Evolutionary conservation across 768 basidiomycete species (phyloP).

Genomic region (Tricholoma terreum): DNA sequence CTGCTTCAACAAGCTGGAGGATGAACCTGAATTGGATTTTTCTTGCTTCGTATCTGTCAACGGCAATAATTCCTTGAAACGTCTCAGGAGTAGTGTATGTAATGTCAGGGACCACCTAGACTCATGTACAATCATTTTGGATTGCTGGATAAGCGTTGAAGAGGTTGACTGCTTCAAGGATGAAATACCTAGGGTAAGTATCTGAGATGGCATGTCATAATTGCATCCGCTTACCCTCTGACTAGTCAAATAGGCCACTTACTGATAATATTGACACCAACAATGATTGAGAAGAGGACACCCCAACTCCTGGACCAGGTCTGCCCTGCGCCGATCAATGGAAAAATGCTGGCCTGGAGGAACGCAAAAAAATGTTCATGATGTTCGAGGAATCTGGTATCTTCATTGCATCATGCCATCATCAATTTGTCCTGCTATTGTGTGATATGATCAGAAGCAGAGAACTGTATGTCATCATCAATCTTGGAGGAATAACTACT

Average conservation of each 20-base stretch:
- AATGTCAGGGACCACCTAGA: neutral
- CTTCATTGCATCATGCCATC: slow-evolving; percentile 32
- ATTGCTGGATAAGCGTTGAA: neutral
- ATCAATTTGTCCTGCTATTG: slow-evolving; percentile 27
- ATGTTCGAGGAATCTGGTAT: slow-evolving; percentile 37
- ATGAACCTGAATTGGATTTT: neutral
- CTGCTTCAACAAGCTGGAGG: neutral
- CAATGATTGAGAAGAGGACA: slow-evolving; percentile 14
- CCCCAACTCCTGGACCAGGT: neutral
- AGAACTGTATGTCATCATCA: slow-evolving; percentile 32
- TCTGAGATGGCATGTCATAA: slow-evolving; percentile 14
- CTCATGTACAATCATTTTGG: neutral
- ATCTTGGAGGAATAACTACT: slow-evolving; percentile 18
- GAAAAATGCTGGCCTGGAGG: neutral
- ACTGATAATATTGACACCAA: neutral
- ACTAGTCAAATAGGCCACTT: slow-evolving; percentile 10
- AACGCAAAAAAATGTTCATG: slow-evolving; percentile 22
- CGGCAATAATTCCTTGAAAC: neutral
- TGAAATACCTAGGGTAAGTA: slow-evolving; percentile 1
- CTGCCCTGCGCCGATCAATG: neutral
- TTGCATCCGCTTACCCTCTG: slow-evolving; percentile 27
- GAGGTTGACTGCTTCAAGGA: neutral
- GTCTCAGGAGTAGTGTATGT: neutral
- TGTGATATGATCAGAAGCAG: slow-evolving; percentile 33
- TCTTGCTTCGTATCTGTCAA: neutral